phyloP scores from a whole-genome alignment of 352 stramenopile species.

The Phytophthora multivora region DNA sequence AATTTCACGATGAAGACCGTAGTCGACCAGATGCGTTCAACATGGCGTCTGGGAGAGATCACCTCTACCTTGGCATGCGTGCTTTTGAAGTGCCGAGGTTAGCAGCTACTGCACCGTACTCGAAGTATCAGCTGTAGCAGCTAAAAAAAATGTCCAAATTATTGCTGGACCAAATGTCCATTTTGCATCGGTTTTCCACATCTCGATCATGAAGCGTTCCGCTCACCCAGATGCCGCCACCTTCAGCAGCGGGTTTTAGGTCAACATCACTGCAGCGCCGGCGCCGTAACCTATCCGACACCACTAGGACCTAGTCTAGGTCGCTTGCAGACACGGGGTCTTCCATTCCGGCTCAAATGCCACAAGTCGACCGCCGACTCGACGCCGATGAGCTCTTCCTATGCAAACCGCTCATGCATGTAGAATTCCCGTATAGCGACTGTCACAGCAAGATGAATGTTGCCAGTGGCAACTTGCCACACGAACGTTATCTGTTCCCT shows the following conservation, averaged over 20 bases:
- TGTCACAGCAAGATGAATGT: not conserved
- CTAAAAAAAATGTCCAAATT: not conserved
- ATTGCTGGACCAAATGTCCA: not conserved
- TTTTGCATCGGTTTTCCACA: constrained; percentile 4
- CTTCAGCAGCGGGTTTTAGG: constrained; percentile 12
- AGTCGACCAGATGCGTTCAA: constrained; percentile 1
- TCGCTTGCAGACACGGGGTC: constrained; percentile 8
- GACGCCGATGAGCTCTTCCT: no score
- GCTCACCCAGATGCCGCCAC: constrained; percentile 6
- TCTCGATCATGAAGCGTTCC: constrained; percentile 9
- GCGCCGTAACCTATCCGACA: constrained; percentile 12
- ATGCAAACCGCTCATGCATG: no score
- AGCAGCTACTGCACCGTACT: not conserved
- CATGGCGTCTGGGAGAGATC: constrained; percentile 1
- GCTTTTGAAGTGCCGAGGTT: constrained; percentile 1
- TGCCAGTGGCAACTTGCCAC: no score
- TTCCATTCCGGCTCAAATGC: constrained; percentile 3
- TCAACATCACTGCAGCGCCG: constrained; percentile 5
- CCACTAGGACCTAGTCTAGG: no score
- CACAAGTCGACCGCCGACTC: no score
- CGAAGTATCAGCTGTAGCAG: not conserved
- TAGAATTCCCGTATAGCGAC: no score
- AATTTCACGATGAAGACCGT: not conserved
- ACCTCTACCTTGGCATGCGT: constrained; percentile 5
- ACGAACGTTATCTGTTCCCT: constrained; percentile 2